A percentile compares a stretch with the other conserved stretches of the same genome.
phyloP scores from a whole-genome alignment of 768 basidiomycete genomes.

The Lactifluus piperatus region DNA sequence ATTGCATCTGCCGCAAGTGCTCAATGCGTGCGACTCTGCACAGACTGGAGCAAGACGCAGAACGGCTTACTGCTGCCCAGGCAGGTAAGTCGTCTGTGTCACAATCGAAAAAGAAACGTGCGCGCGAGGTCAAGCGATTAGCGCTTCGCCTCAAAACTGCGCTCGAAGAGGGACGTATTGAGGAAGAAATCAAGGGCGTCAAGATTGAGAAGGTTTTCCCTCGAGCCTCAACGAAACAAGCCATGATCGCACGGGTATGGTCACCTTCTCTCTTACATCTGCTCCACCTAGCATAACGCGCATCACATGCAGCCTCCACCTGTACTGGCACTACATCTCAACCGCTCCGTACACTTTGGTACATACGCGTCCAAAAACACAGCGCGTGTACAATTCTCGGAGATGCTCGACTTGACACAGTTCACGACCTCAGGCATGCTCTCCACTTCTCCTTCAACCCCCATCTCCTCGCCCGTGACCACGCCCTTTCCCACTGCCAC shows the following conservation, averaged over 20 bases:
- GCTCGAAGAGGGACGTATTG: constrained; percentile 66
- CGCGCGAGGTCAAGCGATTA: constrained; percentile 62
- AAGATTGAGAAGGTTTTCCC: constrained; percentile 71
- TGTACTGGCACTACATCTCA: constrained; percentile 82
- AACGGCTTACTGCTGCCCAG: constrained; percentile 34
- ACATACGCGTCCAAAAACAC: constrained; percentile 74
- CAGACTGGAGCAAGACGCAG: constrained; percentile 53
- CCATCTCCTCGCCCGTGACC: constrained; percentile 49
- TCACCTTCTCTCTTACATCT: constrained; percentile 11
- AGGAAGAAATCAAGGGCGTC: constrained; percentile 77
- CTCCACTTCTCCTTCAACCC: constrained; percentile 55
- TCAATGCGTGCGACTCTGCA: constrained; percentile 71
- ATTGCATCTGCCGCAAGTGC: constrained; percentile 90
- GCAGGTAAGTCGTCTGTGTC: constrained; percentile 39
- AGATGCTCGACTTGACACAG: constrained; percentile 81
- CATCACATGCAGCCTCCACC: constrained; percentile 59
- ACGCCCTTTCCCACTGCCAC: constrained; percentile 51
- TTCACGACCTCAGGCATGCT: constrained; percentile 79
- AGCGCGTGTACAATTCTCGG: constrained; percentile 72
- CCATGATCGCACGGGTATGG: constrained; percentile 86
- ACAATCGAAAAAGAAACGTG: constrained; percentile 64
- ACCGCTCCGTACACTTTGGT: constrained; percentile 82
- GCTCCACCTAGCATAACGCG: neutral
- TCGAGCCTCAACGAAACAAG: constrained; percentile 74
- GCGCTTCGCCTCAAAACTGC: constrained; percentile 51